Evolutionary conservation across 768 basidiomycete species (phyloP), one percentile per base, ranked within the genome.

Genomic region (Suillus tomentosus): DNA sequence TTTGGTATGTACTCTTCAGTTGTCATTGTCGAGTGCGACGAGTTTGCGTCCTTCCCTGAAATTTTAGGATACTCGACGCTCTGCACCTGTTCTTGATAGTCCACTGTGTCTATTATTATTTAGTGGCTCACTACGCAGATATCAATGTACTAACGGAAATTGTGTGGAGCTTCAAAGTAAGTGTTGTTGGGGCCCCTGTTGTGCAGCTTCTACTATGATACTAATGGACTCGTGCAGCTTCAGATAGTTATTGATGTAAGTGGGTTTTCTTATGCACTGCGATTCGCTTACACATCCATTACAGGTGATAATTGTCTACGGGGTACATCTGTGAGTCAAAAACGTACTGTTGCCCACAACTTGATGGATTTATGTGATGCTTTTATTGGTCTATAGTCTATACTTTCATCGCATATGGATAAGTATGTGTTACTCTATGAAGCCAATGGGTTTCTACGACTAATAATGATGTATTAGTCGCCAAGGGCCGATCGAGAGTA

Each of bases 111-210:
- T 56, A 56, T 37, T 22, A 56, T 36, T 56, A 56, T 22, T 37
- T 56, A 22, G 55, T 56, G n/a, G 19, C 55, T 10, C 31, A 55
- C 19, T 55, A 55, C 11, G 54, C 34, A n/a, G 34, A 55, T n/a
- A 13, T 55, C 3, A 7, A 10, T 14, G 54, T 5, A 19, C 54
- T 55, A 34, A 55, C 54, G n/a, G 55, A 55, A 14, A 56, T 56
- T 37, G 54, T 56, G n/a, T 56, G 54, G 54, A 56, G 54, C n/a
- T 56, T 56, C n/a, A 56, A 56, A 56, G 54, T 56, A 36, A 56
- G 54, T 37, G 14, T 31, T 53, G 1, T 31, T 31, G 27, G 8
- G 15, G 17, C 53, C 5, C 36, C 31, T 31, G 31, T 10, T 3
- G 36, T 14, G n/a, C 19, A 11, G n/a, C n/a, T 13, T 37, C 55